These are phyloP conservation scores for Malania oleifera DNA, from an alignment of 164 flowering plant species.

Conservation along the genomic window DNA sequence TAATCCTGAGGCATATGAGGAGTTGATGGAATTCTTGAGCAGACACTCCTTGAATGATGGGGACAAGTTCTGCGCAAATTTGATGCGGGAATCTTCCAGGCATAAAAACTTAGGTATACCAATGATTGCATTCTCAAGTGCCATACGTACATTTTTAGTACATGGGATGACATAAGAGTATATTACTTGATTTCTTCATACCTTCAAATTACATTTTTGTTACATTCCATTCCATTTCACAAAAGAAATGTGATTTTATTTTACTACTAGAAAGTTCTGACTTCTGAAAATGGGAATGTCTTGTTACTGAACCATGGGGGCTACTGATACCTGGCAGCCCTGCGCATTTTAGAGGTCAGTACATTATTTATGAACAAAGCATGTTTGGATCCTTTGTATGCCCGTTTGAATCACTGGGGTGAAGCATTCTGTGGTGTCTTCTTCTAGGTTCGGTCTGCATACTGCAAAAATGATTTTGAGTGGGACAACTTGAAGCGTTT, in stretches of 20 bases:
- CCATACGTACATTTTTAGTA: no score
- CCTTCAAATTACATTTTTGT: no score
- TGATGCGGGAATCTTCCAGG: slow-evolving; percentile 80
- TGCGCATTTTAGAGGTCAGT: slow-evolving; percentile 84
- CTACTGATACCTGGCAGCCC: slow-evolving; percentile 33
- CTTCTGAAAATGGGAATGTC: no score
- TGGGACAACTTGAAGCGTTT: slow-evolving; percentile 85
- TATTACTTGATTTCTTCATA: no score
- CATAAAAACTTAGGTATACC: slow-evolving; percentile 65
- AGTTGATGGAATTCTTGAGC: slow-evolving; percentile 61
- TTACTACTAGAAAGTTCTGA: no score
- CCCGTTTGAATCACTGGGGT: background rate
- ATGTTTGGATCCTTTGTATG: background rate
- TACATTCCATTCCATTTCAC: no score
- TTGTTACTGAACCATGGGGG: no score
- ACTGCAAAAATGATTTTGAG: slow-evolving; percentile 79
- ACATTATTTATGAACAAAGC: background rate
- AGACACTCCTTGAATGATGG: slow-evolving; percentile 72
- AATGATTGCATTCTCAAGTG: background rate
- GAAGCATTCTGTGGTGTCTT: background rate
- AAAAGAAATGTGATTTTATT: no score
- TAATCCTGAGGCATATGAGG: slow-evolving; percentile 72
- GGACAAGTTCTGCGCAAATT: slow-evolving; percentile 64
- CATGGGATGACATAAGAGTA: no score
- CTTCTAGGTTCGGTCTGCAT: slow-evolving; percentile 77